Evolutionary conservation across 495 filamentous ascomycete genomes (phyloP).

Genomic region (Xylaria venustula): DNA sequence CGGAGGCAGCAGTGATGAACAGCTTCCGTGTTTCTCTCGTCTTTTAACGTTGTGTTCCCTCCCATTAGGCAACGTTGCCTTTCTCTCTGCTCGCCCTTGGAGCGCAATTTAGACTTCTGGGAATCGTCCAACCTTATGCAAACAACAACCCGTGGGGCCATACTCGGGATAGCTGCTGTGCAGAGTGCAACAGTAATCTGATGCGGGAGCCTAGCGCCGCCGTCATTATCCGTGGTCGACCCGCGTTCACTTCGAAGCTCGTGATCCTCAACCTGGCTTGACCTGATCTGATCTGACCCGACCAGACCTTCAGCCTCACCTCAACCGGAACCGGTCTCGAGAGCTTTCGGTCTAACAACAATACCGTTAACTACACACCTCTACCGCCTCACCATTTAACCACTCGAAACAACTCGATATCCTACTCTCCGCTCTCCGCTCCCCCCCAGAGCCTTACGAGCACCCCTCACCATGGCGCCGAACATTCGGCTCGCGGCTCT

Average conservation of each 20-base stretch:
- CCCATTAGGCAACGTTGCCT: no score
- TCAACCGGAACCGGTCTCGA: no score
- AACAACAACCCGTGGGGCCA: neutral
- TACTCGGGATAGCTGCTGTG: neutral
- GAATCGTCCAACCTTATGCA: neutral
- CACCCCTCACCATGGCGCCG: conserved; percentile 35
- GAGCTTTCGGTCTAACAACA: neutral
- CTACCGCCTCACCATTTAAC: no score
- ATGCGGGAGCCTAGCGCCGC: conserved; percentile 13
- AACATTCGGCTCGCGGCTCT: conserved; percentile 32
- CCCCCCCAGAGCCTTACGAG: conserved; percentile 7
- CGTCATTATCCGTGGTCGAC: neutral
- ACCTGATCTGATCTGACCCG: neutral
- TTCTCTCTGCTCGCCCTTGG: no score
- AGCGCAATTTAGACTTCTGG: no score
- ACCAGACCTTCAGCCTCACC: no score
- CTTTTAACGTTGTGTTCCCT: no score
- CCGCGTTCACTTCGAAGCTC: neutral
- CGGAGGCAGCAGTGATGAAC: no score
- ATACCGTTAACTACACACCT: neutral
- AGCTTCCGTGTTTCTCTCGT: no score
- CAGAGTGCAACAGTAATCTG: neutral
- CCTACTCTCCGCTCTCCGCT: neutral
- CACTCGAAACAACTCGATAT: neutral
- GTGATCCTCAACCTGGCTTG: neutral